Base-by-base conservation (phyloP, 805 yeast genomes). In the Ogataea ramenticola region DNA sequence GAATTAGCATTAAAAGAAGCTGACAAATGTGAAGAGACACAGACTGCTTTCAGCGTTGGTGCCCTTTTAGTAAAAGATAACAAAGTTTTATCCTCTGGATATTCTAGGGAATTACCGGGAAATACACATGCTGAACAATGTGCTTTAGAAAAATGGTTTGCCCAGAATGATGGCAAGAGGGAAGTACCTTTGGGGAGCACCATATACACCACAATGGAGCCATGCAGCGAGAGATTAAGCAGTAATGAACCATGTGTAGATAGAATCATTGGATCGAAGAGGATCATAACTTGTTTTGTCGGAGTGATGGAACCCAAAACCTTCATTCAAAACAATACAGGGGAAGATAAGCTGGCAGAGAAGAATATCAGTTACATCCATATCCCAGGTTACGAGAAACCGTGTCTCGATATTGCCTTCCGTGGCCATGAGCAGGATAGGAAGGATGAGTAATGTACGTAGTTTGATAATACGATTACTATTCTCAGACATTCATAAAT, bases 51-150 rank as follows among this genome's bases (percentile, higher is more conserved):
- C 59, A 80, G 90, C 49, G 98, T 93, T n/a, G 99, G 99, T 6
- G 95, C 96, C 0, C 80, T 88, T 0, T 66, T 93, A 4, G 91
- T 79, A 0, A 64, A 73, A 44, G 81, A 82, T 33, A 83, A 85
- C 33, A 56, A 74, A 42, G 68, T 91, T 0, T 58, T 93, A n/a
- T 72, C 84, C 8, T 79, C 86, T 0, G 99, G 99, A 0, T 88
- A 77, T 56, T 87, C 98, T 0, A 72, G 98, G 43, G 99, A 93
- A 61, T 66, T 90, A 2, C 86, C 83, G 17, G 99, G 98, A 0
- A 93, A 91, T 62, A 91, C 99, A 0, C 99, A 91, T 61, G 99
- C 99, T 3, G 99, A 93, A 56, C 96, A 93, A 60, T 84, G 95
- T 67, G 96, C 96, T 0, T 58, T 93, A 45, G 84, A 80, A 29